Base-by-base conservation (phyloP, 1,284 basidiomycete species). In the Malassezia dermatis region DNA sequence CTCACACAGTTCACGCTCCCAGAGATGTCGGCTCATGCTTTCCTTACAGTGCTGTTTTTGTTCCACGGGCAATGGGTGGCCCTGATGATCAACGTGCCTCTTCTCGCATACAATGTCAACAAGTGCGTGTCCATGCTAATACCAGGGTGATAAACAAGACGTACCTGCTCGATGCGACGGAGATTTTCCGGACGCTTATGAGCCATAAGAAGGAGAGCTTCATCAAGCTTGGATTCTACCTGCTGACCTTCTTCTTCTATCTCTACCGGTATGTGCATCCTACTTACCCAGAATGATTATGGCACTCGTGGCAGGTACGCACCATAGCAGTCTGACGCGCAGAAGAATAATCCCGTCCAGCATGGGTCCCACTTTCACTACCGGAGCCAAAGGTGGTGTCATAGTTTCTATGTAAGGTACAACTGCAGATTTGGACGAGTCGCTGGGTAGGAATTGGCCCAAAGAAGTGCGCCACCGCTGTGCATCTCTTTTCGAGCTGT, bases 161-260 rank as follows among this genome's bases (percentile, higher is more conserved):
- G 71, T 91, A 96, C 78, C 93, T 95, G 87, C 93, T 95, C 75
- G 93, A 99, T 76, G 93, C 93, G 50, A 98, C 94, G 28, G 94
- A 98, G 77, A 98, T 98, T 69, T 98, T 99, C 82, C 82, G 94
- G 64, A 93, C 93, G 60, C 78, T 98, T 43, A 83, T 86, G 15
- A 83, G 81, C 37, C 94, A 96, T 78, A 99, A 99, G 80, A 95
- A 91, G 76, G 91, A 63, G 34, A 67, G 85, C 69, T 96, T 98
- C 75, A 56, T 71, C 64, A 73, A 73, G 52, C 59, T 73, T 13
- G 71, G 66, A 2, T 70, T 72, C 58, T 73, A 72, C 48, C 62
- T 73, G 15, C 50, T 73, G 53, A 62, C 63, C 56, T 73, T 73
- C 71, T 73, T 73, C 71, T 72, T 67, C 61, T 73, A 73, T 53